These are phyloP conservation scores for Pycnococcus provasolii DNA, from an alignment of 139 green algal species.

Conservation along the genomic window DNA sequence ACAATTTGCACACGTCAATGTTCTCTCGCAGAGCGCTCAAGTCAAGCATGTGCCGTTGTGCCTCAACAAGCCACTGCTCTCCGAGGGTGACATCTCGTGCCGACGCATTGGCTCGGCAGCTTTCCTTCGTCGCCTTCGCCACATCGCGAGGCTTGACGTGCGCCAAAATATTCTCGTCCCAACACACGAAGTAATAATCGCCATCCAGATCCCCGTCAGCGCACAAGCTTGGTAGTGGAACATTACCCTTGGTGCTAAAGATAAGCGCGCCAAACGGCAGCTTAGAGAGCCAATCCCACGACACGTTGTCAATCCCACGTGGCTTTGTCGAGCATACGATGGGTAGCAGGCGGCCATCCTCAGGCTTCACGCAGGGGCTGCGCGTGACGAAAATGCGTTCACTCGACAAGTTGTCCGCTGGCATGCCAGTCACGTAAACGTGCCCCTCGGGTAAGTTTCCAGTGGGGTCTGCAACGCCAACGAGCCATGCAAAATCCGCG, in stretches of 20 bases:
- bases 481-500: background rate
- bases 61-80: too few species aligned
- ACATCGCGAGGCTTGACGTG: too few species aligned
- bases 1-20: too few species aligned
- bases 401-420: background rate
- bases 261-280: background rate
- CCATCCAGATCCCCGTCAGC: background rate
- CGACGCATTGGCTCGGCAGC: too few species aligned
- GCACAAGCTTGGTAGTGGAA: background rate
- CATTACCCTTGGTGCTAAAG: background rate
- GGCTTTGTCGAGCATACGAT: background rate
- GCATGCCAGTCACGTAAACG: background rate
- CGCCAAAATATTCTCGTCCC: background rate
- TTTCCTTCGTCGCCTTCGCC: too few species aligned
- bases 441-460: background rate
- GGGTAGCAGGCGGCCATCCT: background rate
- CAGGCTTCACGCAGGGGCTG: background rate
- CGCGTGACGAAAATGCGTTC: background rate
- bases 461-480: background rate
- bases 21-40: too few species aligned
- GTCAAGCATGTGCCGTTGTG: too few species aligned
- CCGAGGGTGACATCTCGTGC: too few species aligned
- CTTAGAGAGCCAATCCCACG: background rate
- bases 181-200: slow-evolving; percentile 3
- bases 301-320: background rate